Conservation (phyloP, 768 basidiomycete genomes). For the Agaricus bisporus region DNA sequence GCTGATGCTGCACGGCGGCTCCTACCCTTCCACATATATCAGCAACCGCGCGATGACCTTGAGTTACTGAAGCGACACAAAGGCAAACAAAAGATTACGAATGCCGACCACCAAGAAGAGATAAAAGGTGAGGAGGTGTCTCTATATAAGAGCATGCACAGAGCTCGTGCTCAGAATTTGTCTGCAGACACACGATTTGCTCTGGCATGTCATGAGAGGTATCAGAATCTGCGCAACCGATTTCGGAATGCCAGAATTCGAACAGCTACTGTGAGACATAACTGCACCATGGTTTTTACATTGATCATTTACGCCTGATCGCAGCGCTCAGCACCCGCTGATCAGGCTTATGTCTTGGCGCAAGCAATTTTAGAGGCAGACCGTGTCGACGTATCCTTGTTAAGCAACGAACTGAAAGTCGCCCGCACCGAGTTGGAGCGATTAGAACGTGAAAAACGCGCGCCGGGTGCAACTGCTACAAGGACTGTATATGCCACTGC, state of each 20-base stretch:
- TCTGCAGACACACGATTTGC: constrained; percentile 63
- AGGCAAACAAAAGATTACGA: constrained; percentile 57
- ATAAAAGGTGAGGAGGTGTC: constrained; percentile 36
- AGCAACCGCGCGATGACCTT: constrained; percentile 67
- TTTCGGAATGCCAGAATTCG: constrained; percentile 50
- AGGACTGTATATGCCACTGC: constrained; percentile 32
- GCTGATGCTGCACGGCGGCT: constrained; percentile 65
- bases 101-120: constrained; percentile 38
- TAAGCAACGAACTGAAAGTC: constrained; percentile 55
- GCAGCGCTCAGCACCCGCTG: constrained; percentile 56
- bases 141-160: neutral
- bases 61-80: constrained; percentile 33
- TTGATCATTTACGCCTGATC: constrained; percentile 1
- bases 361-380: constrained; percentile 64
- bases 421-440: constrained; percentile 62
- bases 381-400: constrained; percentile 49
- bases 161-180: constrained; percentile 4
- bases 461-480: constrained; percentile 35
- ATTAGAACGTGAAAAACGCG: constrained; percentile 64
- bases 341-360: constrained; percentile 58
- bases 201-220: constrained; percentile 56
- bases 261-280: constrained; percentile 47
- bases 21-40: constrained; percentile 76
- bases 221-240: constrained; percentile 47
- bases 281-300: neutral